These are phyloP conservation scores for Curvularia lunata DNA, from an alignment of 2,329 filamentous ascomycete species.

Conservation along the genomic window DNA sequence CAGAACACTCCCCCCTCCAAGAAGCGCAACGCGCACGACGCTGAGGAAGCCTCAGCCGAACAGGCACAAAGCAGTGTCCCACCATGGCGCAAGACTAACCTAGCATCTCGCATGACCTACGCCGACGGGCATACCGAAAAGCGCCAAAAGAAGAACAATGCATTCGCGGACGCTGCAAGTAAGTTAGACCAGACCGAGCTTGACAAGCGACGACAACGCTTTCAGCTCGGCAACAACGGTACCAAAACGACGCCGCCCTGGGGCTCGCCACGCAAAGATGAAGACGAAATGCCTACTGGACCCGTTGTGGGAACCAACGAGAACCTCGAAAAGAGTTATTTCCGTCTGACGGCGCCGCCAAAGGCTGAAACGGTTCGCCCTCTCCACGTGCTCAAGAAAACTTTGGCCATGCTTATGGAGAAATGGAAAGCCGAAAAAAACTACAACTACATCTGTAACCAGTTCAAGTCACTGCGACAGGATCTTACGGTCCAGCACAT, in stretches of 20 bases:
- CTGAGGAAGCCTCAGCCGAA: conserved; percentile 57
- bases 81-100: conserved; percentile 77
- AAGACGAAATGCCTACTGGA: conserved; percentile 58
- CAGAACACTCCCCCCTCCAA: conserved; percentile 59
- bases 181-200: conserved; percentile 86
- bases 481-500: conserved; percentile 98
- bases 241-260: conserved; percentile 61
- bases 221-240: conserved; percentile 64
- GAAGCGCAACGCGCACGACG: conserved; percentile 80
- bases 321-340: conserved; percentile 88
- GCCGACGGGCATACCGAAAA: conserved; percentile 55
- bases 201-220: conserved; percentile 89
- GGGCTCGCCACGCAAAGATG: conserved; percentile 57
- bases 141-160: conserved; percentile 53
- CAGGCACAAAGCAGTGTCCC: conserved; percentile 60
- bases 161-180: conserved; percentile 68
- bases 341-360: conserved; percentile 89
- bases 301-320: conserved; percentile 88
- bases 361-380: conserved; percentile 89
- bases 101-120: conserved; percentile 77
- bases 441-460: conserved; percentile 97
- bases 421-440: conserved; percentile 95
- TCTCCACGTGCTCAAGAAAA: conserved; percentile 77
- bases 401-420: conserved; percentile 85
- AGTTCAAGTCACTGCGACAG: conserved; percentile 98